Evolutionary conservation across 1,284 basidiomycete species (phyloP), one percentile per base, ranked within the genome.

Genomic region (Fomitopsis pinicola): DNA sequence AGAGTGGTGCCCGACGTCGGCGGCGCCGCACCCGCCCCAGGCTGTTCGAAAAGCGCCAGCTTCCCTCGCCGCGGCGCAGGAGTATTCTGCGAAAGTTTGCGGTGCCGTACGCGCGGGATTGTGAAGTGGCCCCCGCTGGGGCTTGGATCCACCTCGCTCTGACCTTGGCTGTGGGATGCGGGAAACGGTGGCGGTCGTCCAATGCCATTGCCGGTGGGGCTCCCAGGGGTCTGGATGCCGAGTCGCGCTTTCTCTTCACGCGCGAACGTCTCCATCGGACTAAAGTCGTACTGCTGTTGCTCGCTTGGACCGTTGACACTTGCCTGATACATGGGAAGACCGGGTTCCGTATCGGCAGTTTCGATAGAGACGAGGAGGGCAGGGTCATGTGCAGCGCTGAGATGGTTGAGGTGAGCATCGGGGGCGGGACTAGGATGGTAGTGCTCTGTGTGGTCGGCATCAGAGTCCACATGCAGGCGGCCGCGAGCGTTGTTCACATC

Each of bases 21-120:
- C 1, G 77, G 78, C 2, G 78, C 77, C 40, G 81, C 82, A 19
- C 52, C 52, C 17, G 52, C 33, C 50, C 80, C 81, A 1, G 78
- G 73, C 62, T 75, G 72, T 73, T 98, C 97, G 71, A 99, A 98
- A 1, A 97, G 77, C 0, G 95, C 96, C 69, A 98, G 85, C 76
- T 98, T 98, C 58, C 89, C 91, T 66, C 81, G 79, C 17, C 81
- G 74, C 19, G 88, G 84, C 8, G 85, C 86, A 17, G 84, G 77
- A 0, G 88, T 82, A 65, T 88, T 91, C 70, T 94, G 89, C 64
- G 91, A 93, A 57, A 95, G 80, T 70, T 94, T 95, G 59, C 94
- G 87, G 61, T 92, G 88, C 35, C 92, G 84, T 14, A 84, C 72
- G 17, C 80, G 70, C 75, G 69, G 72, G 60, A 67, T 70, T 5